These are phyloP conservation scores for Cenchrus americanus DNA, from an alignment of 176 grass and related monocot species.

Conservation along the genomic window DNA sequence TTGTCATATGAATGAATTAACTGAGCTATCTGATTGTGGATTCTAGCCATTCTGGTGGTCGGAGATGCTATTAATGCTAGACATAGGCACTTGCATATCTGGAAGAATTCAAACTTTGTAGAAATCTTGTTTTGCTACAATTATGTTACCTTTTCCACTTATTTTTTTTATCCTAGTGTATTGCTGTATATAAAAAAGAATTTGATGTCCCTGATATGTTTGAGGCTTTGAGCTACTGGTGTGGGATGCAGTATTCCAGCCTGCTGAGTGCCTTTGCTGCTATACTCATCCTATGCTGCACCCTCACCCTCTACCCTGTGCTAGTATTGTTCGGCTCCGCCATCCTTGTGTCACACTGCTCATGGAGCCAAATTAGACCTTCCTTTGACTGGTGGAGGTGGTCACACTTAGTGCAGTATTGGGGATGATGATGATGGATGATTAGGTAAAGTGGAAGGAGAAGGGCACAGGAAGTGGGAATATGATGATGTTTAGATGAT, in stretches of 20 bases:
- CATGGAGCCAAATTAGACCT: neutral
- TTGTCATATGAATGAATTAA: neutral
- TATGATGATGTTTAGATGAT: too few species aligned
- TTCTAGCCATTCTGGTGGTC: constrained; percentile 1
- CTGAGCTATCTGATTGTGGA: neutral
- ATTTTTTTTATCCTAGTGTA: neutral
- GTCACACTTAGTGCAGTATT: neutral
- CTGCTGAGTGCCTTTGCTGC: neutral
- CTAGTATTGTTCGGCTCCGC: neutral
- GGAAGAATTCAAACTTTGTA: constrained; percentile 17
- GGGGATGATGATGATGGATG: too few species aligned
- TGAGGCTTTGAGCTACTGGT: neutral
- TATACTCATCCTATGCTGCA: neutral
- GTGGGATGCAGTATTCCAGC: neutral
- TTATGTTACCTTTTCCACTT: constrained; percentile 2
- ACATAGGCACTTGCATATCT: neutral
- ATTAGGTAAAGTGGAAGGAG: too few species aligned
- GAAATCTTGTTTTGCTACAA: constrained; percentile 15
- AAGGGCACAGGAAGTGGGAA: too few species aligned
- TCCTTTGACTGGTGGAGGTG: neutral
- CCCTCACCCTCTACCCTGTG: neutral
- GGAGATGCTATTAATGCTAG: neutral
- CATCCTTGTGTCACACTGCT: neutral
- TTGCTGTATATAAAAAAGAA: too few species aligned
- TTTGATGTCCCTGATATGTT: neutral